Base-by-base conservation (phyloP, 208 protist species). In the Leishmania major region DNA sequence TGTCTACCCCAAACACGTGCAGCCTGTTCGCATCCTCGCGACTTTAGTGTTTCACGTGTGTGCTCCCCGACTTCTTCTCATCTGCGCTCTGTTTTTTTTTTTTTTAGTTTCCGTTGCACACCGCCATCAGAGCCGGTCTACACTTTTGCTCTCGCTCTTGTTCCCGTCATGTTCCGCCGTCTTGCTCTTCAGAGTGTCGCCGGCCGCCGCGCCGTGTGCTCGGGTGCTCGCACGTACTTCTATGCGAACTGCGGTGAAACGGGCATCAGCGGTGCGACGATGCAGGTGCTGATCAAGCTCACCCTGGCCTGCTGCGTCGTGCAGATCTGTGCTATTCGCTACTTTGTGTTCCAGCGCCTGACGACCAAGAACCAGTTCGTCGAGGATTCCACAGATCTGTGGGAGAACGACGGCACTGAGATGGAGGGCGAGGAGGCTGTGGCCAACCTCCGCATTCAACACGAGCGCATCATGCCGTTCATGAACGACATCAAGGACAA, bases 391-490 rank as follows among this genome's bases (percentile, higher is more conserved):
- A 94, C 94, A 15, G 94, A 97, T 80, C 88, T 97, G 60, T 96
- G 86, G 86, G 85, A 93, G 76, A 89, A 88, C 77, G 94, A 97
- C 72, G 94, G 94, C 11, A 94, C 94, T 1, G 87, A 91, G 62
- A 94, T 97, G 89, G 88, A 94, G 82, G 92, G 92, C 49, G 94
- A 96, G 79, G 94, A 97, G 87, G 94, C 94, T 7, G 88, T 93
- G 37, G 94, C 94, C 62, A 96, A 97, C 87, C 88, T 96, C 49
- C 88, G 89, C 76, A 95, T 97, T 82, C 92, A 97, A 87, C 91
- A 93, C 77, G 94, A 95, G 86, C 92, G 94, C 82, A 97, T 97
- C 75, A 95, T 96, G 94, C 94, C 94, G 8, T 97, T 97, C 79
- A 96, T 97, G 92, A 91, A 95, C 81, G 91, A 95, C 66, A 92